Percentiles rank a stretch among this genome's conserved stretches.
Conservation (phyloP, 768 basidiomycete genomes). For the Hygrophorus pudorinus region DNA sequence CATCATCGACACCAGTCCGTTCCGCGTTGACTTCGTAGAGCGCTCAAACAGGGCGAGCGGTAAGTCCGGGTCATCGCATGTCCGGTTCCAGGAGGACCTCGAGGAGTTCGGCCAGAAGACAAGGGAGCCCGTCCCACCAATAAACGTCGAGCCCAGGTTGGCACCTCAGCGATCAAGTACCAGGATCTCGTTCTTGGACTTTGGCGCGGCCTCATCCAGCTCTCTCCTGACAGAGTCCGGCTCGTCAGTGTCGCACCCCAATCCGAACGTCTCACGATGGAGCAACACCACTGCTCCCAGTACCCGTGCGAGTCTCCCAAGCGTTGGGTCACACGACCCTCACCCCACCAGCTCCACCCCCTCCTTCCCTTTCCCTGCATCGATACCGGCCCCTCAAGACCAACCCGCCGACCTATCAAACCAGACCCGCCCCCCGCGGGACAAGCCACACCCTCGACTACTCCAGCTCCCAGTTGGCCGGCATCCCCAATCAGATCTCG, state of each 20-base stretch:
- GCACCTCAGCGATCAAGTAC: slow-evolving; percentile 4
- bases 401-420: slow-evolving; percentile 7
- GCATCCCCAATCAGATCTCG: slow-evolving; percentile 10
- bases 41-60: slow-evolving; percentile 13
- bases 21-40: slow-evolving; percentile 31
- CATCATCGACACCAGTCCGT: slow-evolving; percentile 35
- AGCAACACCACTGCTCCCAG: slow-evolving; percentile 25
- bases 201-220: slow-evolving; percentile 22
- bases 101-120: background rate
- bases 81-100: slow-evolving; percentile 4
- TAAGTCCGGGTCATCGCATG: slow-evolving; percentile 16
- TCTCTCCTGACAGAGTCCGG: slow-evolving; percentile 19
- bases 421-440: background rate
- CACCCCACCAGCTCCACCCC: slow-evolving; percentile 1
- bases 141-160: slow-evolving; percentile 1
- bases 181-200: slow-evolving; percentile 28
- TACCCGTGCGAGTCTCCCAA: slow-evolving; percentile 11
- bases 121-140: slow-evolving; percentile 1
- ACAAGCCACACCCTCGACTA: slow-evolving; percentile 6
- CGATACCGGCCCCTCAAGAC: slow-evolving; percentile 4
- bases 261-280: slow-evolving; percentile 27
- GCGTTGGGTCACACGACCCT: slow-evolving; percentile 13
- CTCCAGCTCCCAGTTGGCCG: slow-evolving; percentile 3
- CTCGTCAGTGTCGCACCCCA: slow-evolving; percentile 12
- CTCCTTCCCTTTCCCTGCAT: background rate